Conservation (phyloP, 116 monocot species). For the Iris pallida region DNA sequence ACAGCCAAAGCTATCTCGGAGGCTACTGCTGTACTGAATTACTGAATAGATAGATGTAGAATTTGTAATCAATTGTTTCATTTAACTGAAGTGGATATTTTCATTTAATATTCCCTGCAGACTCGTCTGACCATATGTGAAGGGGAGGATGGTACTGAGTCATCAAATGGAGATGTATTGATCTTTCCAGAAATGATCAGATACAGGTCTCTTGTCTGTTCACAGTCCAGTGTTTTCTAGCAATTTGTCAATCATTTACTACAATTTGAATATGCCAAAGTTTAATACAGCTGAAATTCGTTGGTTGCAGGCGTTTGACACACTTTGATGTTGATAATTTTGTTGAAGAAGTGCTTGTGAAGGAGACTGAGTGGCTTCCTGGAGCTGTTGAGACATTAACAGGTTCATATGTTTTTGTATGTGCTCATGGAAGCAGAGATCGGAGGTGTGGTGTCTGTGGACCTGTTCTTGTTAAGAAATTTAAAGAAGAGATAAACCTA, state of each 20-base stretch:
- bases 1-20: too few relatives aligned
- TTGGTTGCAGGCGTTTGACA: slow-evolving; percentile 42
- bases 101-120: slow-evolving; percentile 12
- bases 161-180: slow-evolving; percentile 61
- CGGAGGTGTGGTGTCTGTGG: slow-evolving; percentile 54
- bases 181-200: slow-evolving; percentile 71
- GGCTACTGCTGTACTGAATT: too few relatives aligned
- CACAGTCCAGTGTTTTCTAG: slow-evolving; percentile 1
- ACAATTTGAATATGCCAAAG: background rate
- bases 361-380: slow-evolving; percentile 44
- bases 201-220: slow-evolving; percentile 37
- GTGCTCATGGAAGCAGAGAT: slow-evolving; percentile 56
- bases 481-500: slow-evolving; percentile 45
- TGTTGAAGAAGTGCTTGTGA: slow-evolving; percentile 59
- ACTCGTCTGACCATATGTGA: slow-evolving; percentile 56
- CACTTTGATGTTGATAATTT: slow-evolving; percentile 54
- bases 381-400: slow-evolving; percentile 26
- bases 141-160: slow-evolving; percentile 64
- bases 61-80: background rate
- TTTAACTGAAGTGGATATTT: background rate
- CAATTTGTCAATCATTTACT: background rate
- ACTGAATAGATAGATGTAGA: too few relatives aligned
- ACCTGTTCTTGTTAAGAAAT: slow-evolving; percentile 43
- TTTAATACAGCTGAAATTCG: background rate
- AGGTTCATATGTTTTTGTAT: slow-evolving; percentile 58